A percentile compares a stretch with the other conserved stretches of the same genome.
Conservation (phyloP, 345 rosid species). For the Lenwebbia sp. region DNA sequence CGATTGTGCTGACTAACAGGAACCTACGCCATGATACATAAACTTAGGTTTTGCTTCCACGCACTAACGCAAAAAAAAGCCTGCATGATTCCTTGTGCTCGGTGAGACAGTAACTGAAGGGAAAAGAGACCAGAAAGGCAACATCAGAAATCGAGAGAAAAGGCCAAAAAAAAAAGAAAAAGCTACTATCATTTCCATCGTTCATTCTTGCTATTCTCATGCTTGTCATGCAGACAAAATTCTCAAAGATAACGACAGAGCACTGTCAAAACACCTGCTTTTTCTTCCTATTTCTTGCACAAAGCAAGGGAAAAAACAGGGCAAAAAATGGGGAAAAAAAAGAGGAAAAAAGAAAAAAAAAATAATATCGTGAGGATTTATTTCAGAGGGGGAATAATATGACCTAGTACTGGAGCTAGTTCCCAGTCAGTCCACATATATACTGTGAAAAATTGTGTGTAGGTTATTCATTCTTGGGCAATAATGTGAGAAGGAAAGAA, state of each 20-base stretch:
- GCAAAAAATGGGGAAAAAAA: background rate
- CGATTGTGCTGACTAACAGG: background rate
- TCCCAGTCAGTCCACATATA: background rate
- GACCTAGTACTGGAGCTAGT: background rate
- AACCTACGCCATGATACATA: background rate
- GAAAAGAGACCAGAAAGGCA: background rate
- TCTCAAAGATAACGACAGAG: background rate
- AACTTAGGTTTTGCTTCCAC: background rate
- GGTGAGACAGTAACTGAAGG: background rate
- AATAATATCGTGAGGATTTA: background rate
- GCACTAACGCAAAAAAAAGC: background rate
- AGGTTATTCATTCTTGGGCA: background rate
- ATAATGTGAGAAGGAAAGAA: background rate
- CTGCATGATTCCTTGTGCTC: background rate
- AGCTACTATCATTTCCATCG: background rate
- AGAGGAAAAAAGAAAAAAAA: background rate
- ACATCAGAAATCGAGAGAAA: background rate
- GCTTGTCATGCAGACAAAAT: background rate
- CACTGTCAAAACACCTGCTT: background rate
- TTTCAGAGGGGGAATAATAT: background rate
- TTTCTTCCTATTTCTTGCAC: background rate
- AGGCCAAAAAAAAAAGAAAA: too few relatives aligned
- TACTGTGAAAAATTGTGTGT: background rate
- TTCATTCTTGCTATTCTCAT: background rate
- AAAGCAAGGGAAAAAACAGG: background rate